Base-by-base conservation (phyloP, 2,329 filamentous ascomycete species). In the Venturia effusa region DNA sequence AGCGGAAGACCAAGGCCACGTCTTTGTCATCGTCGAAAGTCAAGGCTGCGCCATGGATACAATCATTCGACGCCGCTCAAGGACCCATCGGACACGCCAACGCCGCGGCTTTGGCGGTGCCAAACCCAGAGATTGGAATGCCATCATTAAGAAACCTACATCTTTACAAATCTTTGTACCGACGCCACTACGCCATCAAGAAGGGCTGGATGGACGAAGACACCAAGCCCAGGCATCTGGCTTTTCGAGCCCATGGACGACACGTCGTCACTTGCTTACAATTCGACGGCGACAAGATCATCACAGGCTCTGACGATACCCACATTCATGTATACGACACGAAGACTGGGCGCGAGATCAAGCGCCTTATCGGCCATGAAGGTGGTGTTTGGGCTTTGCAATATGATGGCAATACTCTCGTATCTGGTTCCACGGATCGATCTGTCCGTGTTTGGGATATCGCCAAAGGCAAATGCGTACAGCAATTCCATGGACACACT, bases 361-460 rank as follows among this genome's bases (percentile, higher is more conserved):
- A 86, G 71, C 90, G 88, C 67, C 84, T 99, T 2, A 88, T 92
- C 70, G 94, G 94, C 1, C 94, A 99, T 69, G 94, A 99, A 74
- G 94, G 94, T 40, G 94, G 94, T 57, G 94, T 99, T 1, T 99
- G 94, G 94, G 94, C 94, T 37, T 78, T 99, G 62, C 92, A 97
- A 74, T 99, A 97, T 72, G 88, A 97, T 72, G 93, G 92, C 61
- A 97, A 97, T 72, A 91, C 90, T 19, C 79, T 99, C 24, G 94
- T 99, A 2, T 99, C 94, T 19, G 94, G 94, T 2, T 97, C 92
- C 7, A 99, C 94, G 0, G 94, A 99, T 75, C 84, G 94, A 59
- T 96, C 94, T 13, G 94, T 99, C n/a, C 87, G 94, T n/a, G 93
- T 99, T 0, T 99, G 94, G 94, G 93, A 99, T 73, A 97, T 99